These are phyloP conservation scores for Croton laevigatus DNA, from an alignment of 441 rosid genomes.

Conservation along the genomic window DNA sequence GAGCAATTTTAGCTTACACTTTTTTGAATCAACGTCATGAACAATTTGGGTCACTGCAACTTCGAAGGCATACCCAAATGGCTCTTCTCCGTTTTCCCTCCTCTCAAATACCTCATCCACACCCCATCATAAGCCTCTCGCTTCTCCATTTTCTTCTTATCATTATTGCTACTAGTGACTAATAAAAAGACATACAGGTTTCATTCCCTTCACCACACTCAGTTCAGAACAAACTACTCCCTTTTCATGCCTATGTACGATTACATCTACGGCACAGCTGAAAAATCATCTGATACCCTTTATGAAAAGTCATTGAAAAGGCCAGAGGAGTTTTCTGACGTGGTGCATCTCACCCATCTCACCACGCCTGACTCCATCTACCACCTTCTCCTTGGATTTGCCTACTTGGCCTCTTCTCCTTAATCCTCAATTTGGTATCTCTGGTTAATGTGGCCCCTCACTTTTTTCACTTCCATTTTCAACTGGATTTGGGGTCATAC, in stretches of 20 bases:
- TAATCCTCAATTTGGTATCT: slow-evolving; percentile 39
- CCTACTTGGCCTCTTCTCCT: slow-evolving; percentile 46
- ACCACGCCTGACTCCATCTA: slow-evolving; percentile 47
- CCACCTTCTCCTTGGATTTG: slow-evolving; percentile 43
- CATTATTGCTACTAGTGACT: not conserved
- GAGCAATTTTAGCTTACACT: slow-evolving; percentile 29
- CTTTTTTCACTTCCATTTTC: slow-evolving; percentile 28
- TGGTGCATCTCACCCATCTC: slow-evolving; percentile 52
- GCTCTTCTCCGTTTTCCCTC: slow-evolving; percentile 62
- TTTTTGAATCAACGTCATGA: slow-evolving; percentile 65
- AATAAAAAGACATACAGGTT: slow-evolving; percentile 27
- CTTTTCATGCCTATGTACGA: slow-evolving; percentile 64
- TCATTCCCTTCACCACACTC: slow-evolving; percentile 66
- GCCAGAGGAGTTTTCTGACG: slow-evolving; percentile 41
- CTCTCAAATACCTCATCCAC: slow-evolving; percentile 69
- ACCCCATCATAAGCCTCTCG: slow-evolving; percentile 64
- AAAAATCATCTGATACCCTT: slow-evolving; percentile 32
- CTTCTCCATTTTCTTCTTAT: not conserved
- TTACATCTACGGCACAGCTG: slow-evolving; percentile 43
- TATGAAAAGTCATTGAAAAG: slow-evolving; percentile 32
- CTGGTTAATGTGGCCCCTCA: slow-evolving; percentile 49
- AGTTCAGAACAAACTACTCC: slow-evolving; percentile 50
- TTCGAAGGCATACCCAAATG: slow-evolving; percentile 66
- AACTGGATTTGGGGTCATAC: slow-evolving; percentile 38
- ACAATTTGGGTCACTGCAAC: slow-evolving; percentile 95